Evolutionary conservation across 768 basidiomycete species (phyloP).

Genomic region (Mycena vitilis): DNA sequence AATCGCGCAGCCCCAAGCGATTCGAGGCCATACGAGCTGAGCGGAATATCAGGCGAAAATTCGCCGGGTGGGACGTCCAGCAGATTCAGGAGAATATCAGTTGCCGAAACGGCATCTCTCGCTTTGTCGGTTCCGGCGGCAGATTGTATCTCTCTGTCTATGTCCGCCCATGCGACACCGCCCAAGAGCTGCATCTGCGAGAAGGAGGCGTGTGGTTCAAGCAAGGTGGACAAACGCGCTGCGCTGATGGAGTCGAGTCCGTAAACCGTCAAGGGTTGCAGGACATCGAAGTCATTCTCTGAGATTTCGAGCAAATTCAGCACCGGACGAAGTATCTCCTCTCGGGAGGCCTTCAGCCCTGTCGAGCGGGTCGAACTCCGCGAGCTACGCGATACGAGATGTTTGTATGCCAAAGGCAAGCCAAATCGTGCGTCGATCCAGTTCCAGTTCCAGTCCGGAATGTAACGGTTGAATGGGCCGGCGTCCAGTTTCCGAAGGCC

Average conservation of each 20-base stretch:
- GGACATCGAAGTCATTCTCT: background rate
- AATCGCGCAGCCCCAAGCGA: conserved; percentile 45
- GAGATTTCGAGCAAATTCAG: conserved; percentile 7
- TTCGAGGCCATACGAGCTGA: conserved; percentile 48
- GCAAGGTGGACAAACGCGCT: background rate
- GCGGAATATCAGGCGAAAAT: conserved; percentile 43
- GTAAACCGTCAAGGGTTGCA: background rate
- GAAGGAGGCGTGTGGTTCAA: background rate
- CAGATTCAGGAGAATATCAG: conserved; percentile 29
- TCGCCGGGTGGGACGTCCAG: conserved; percentile 42
- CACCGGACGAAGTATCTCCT: background rate
- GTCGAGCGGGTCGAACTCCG: background rate
- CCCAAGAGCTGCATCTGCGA: conserved; percentile 2
- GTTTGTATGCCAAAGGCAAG: background rate
- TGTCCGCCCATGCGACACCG: background rate
- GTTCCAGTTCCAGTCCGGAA: conserved; percentile 17
- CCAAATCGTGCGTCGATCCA: background rate
- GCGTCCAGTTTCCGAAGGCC: conserved; percentile 25
- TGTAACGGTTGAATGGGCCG: conserved; percentile 24
- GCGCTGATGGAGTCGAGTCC: conserved; percentile 9
- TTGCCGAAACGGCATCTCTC: background rate
- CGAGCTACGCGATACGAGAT: background rate
- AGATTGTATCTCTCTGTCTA: too few species aligned
- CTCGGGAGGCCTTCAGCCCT: background rate
- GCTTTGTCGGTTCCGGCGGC: too few species aligned